Base-by-base conservation (phyloP, 306 rosid species). In the Lathyrus sativus region DNA sequence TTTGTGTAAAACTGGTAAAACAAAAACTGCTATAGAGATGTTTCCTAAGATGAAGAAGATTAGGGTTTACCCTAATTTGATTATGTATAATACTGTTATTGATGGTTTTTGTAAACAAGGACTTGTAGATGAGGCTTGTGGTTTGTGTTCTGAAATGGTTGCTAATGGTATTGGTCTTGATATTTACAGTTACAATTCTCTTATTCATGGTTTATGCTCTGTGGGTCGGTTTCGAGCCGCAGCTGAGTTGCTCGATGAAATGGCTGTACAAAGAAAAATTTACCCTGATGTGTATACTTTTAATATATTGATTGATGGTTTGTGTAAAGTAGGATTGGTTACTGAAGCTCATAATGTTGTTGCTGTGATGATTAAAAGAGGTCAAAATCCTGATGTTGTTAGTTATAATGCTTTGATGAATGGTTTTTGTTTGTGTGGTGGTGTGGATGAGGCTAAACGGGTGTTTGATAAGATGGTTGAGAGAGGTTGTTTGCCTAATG, bases 81-180 rank as follows among this genome's bases (percentile, higher is more conserved):
- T 64, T 11, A 71, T 77, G 62, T 77, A 64, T 13, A 77, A 77
- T 56, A 77, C 46, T 3, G 63, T 77, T 12, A 42, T 77, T 38
- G 73, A 77, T 64, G 81, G 81, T 24, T 19, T 77, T 56, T 70
- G 81, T n/a, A 77, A 71, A 71, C 68, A 64, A 29, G 76, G 81
- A 4, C 63, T 64, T 64, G 56, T 77, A 2, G 44, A 49, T 6
- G 68, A 77, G 9, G 81, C 76, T 4, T 70, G 81, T 64, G 14
- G 19, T 6, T 71, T 77, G 57, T 77, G 81, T 71, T 55, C 81
- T 56, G 73, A 71, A 42, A 77, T 77, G 76, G 73, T 56, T 64
- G 68, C 8, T 3, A 71, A 22, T 12, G 76, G 80, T 11, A 22
- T 70, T 44, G 12, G 3, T 46, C 28, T 63, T 55, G 80, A 76